Conservation (phyloP, 192 early-diverging fungal genomes). For the Coemansia umbellata region DNA sequence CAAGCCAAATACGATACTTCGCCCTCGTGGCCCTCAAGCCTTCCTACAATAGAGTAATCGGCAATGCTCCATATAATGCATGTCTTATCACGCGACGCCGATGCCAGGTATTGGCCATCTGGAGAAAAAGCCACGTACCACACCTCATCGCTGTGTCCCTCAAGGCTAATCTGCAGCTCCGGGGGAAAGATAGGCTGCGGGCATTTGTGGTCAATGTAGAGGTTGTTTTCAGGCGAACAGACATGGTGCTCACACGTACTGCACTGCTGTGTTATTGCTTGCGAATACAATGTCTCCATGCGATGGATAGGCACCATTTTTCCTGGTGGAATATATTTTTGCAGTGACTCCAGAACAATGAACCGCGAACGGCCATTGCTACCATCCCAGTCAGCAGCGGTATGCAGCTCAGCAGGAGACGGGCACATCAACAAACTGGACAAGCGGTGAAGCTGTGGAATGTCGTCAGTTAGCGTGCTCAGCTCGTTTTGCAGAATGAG, state of each 20-base stretch:
- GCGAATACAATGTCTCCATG: conserved; percentile 78
- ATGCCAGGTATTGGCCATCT: conserved; percentile 82
- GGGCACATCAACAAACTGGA: conserved; percentile 49
- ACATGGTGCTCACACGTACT: conserved; percentile 80
- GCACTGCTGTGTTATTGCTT: conserved; percentile 72
- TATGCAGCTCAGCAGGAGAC: conserved; percentile 59
- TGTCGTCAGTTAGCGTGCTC: conserved; percentile 64
- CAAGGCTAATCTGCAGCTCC: conserved; percentile 52
- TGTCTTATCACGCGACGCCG: conserved; percentile 83
- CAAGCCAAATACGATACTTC: conserved; percentile 84
- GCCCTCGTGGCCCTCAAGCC: conserved; percentile 59
- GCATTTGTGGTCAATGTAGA: conserved; percentile 49
- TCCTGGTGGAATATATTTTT: conserved; percentile 70
- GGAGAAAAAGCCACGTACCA: conserved; percentile 95
- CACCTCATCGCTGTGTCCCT: conserved; percentile 87
- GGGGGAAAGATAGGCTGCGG: conserved; percentile 32
- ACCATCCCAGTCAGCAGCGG: conserved; percentile 78
- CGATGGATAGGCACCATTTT: conserved; percentile 86
- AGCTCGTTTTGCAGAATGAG: conserved; percentile 77
- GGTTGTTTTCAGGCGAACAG: conserved; percentile 12
- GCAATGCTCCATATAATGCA: conserved; percentile 85
- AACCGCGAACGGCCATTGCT: conserved; percentile 51
- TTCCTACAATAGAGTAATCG: conserved; percentile 40
- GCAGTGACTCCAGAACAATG: conserved; percentile 29
- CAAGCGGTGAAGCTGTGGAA: conserved; percentile 67